Conservation (phyloP, 2,329 filamentous ascomycete species). For the Ceratocystis ficicola region DNA sequence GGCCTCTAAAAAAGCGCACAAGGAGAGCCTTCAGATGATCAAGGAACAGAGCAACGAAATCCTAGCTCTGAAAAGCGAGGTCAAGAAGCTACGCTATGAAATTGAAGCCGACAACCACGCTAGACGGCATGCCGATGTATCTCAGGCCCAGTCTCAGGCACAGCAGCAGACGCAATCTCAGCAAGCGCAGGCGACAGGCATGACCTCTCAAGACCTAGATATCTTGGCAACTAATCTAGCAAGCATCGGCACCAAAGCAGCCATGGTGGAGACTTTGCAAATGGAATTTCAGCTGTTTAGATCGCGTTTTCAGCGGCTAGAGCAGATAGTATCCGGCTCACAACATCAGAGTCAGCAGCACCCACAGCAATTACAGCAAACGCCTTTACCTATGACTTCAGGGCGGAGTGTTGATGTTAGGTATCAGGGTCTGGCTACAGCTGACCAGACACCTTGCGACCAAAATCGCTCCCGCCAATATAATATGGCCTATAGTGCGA, state of each 20-base stretch:
- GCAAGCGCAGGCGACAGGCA: slow-evolving; percentile 16
- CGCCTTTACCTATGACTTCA: not conserved
- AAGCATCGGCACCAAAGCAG: slow-evolving; percentile 31
- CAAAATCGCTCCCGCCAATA: not conserved
- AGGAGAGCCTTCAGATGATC: slow-evolving; percentile 24
- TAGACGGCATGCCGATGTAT: slow-evolving; percentile 27
- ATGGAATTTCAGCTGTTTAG: slow-evolving; percentile 35
- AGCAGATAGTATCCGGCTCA: slow-evolving; percentile 22
- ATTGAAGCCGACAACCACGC: slow-evolving; percentile 28
- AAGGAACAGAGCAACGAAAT: slow-evolving; percentile 26
- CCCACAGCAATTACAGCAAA: not conserved
- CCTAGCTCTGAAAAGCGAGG: slow-evolving; percentile 24
- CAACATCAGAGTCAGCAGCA: not conserved
- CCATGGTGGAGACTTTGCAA: slow-evolving; percentile 32
- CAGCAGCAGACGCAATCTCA: slow-evolving; percentile 16
- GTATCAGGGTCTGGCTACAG: not conserved
- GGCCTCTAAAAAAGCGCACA: slow-evolving; percentile 25
- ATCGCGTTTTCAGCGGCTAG: slow-evolving; percentile 30
- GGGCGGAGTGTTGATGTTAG: not conserved
- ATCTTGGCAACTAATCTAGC: slow-evolving; percentile 32
- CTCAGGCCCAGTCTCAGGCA: slow-evolving; percentile 26
- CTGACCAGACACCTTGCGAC: not conserved
- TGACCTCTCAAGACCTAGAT: slow-evolving; percentile 30
- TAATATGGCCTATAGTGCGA: not conserved
- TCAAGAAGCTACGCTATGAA: slow-evolving; percentile 18